Conservation (phyloP, 176 grass and related monocot species). For the Oryza glumipatula region DNA sequence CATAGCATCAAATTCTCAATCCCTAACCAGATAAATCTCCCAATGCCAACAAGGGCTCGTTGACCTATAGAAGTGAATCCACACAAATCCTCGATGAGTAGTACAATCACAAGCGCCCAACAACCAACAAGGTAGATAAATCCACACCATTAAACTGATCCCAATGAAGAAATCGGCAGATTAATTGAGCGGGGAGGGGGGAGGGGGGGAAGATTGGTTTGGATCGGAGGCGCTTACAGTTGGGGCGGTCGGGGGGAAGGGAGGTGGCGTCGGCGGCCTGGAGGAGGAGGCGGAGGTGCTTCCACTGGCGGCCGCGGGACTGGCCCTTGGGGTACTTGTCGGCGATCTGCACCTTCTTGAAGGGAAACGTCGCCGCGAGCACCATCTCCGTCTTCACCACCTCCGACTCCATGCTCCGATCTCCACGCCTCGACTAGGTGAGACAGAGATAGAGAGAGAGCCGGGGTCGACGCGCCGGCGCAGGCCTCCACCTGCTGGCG, state of each 20-base stretch:
- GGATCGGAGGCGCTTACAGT: constrained; percentile 46
- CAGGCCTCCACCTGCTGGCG: too few species aligned
- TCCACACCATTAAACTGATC: neutral
- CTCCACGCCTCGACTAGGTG: too few species aligned
- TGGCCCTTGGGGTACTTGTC: constrained; percentile 98
- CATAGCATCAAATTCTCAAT: too few species aligned
- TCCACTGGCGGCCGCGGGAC: constrained; percentile 89
- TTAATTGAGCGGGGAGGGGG: neutral
- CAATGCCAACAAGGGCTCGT: too few species aligned
- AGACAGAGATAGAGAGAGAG: too few species aligned
- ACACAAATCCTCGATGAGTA: neutral
- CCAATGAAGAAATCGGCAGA: neutral
- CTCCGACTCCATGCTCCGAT: constrained; percentile 69
- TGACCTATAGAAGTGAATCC: neutral
- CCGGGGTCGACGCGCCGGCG: too few species aligned
- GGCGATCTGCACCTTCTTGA: constrained; percentile 89
- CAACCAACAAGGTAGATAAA: neutral
- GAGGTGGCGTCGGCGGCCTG: constrained; percentile 70
- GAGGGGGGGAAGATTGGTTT: too few species aligned
- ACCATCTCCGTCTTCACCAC: constrained; percentile 72
- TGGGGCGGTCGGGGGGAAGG: constrained; percentile 63
- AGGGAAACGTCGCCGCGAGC: constrained; percentile 58
- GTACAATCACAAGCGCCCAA: neutral
- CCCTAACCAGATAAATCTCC: too few species aligned
- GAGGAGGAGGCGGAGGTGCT: constrained; percentile 89